These are phyloP conservation scores for Amylostereum areolatum DNA, from an alignment of 1,284 basidiomycete genomes.

Conservation along the genomic window DNA sequence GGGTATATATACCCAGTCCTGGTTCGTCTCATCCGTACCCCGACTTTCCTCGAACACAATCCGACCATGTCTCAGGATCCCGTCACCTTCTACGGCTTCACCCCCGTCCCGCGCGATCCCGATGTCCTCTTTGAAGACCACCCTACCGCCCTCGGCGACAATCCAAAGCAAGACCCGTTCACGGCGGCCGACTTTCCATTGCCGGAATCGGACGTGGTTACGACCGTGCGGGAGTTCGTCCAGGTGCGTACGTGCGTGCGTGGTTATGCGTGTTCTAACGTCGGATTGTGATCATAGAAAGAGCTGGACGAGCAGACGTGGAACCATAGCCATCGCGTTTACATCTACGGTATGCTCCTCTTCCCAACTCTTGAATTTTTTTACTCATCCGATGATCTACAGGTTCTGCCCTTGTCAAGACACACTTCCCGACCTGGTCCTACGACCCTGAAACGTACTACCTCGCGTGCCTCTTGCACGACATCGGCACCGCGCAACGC, in stretches of 20 bases:
- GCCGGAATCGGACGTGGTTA: slow-evolving; percentile 37
- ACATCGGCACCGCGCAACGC: slow-evolving; percentile 47
- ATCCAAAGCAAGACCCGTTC: slow-evolving; percentile 41
- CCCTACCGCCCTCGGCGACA: slow-evolving; percentile 37
- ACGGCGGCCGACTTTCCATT: slow-evolving; percentile 35
- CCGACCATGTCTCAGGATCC: not conserved
- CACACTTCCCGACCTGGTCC: slow-evolving; percentile 43
- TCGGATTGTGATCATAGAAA: slow-evolving; percentile 21
- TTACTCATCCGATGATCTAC: not conserved
- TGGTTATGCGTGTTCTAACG: not conserved
- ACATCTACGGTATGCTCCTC: slow-evolving; percentile 36
- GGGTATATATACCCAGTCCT: no score
- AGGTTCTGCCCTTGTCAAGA: slow-evolving; percentile 41
- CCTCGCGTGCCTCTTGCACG: slow-evolving; percentile 46
- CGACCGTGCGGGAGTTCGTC: slow-evolving; percentile 36
- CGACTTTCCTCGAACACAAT: not conserved
- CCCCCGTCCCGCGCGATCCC: slow-evolving; percentile 42
- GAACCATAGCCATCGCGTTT: slow-evolving; percentile 47
- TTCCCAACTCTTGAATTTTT: not conserved
- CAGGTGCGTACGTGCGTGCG: slow-evolving; percentile 20
- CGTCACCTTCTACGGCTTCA: slow-evolving; percentile 39
- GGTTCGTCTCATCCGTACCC: no score
- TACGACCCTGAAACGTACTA: slow-evolving; percentile 48
- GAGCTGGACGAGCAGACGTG: slow-evolving; percentile 44
- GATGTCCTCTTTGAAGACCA: slow-evolving; percentile 43